phyloP scores from a whole-genome alignment of 2,329 filamentous ascomycete species.

The Emergomyces orientalis region DNA sequence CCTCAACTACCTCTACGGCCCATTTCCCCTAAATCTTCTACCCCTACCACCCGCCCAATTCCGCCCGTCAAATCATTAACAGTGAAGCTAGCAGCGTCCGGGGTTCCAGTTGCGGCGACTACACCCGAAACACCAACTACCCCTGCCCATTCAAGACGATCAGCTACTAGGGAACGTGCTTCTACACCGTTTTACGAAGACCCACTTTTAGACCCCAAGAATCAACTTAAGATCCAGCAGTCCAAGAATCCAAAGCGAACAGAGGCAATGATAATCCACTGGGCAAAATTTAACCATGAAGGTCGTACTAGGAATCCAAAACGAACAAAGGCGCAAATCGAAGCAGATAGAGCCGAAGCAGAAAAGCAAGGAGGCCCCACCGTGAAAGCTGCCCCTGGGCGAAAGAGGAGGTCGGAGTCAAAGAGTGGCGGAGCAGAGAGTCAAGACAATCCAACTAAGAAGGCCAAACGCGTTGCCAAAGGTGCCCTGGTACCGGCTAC shows the following conservation, averaged over 20 bases:
- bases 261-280: slow-evolving; percentile 39
- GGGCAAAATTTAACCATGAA: slow-evolving; percentile 36
- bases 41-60: not conserved
- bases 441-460: slow-evolving; percentile 6
- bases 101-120: not conserved
- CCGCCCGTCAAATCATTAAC: slow-evolving; percentile 8
- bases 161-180: slow-evolving; percentile 11
- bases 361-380: slow-evolving; percentile 7
- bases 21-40: slow-evolving; percentile 14
- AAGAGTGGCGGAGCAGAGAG: not conserved
- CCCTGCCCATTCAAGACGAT: slow-evolving; percentile 14
- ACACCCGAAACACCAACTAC: slow-evolving; percentile 10
- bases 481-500: not conserved
- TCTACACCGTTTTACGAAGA: slow-evolving; percentile 17
- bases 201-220: slow-evolving; percentile 18
- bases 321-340: slow-evolving; percentile 37
- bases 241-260: slow-evolving; percentile 38
- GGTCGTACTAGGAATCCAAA: slow-evolving; percentile 38
- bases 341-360: slow-evolving; percentile 29
- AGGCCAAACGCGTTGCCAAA: slow-evolving; percentile 8
- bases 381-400: slow-evolving; percentile 1
- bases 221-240: slow-evolving; percentile 31
- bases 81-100: not conserved
- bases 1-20: slow-evolving; percentile 17
- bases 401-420: slow-evolving; percentile 10